Conservation (phyloP, 2,329 filamentous ascomycete species). For the Venturia pyrina region DNA sequence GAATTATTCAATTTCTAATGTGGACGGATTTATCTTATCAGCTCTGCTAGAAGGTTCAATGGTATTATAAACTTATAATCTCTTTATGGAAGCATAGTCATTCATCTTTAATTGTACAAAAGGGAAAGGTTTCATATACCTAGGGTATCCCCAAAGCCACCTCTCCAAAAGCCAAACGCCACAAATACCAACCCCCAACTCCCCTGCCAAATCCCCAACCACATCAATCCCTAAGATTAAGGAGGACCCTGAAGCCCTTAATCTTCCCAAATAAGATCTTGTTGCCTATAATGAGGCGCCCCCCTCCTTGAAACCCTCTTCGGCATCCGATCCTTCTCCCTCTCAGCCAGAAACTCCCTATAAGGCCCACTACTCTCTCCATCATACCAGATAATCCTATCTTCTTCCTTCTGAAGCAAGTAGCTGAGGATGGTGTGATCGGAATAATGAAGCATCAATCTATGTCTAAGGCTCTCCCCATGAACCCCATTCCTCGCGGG, state of each 20-base stretch:
- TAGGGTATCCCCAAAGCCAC: neutral
- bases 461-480: slow-evolving; percentile 41
- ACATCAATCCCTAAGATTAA: neutral
- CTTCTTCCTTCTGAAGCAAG: slow-evolving; percentile 29
- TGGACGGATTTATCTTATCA: too few species aligned
- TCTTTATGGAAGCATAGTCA: neutral
- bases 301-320: neutral
- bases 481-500: neutral
- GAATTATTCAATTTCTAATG: too few species aligned
- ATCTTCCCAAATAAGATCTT: neutral
- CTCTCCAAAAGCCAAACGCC: neutral
- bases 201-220: neutral
- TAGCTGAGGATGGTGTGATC: slow-evolving; percentile 63
- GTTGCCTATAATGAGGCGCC: neutral
- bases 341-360: neutral
- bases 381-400: neutral
- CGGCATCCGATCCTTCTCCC: neutral
- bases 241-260: neutral
- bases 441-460: slow-evolving; percentile 61
- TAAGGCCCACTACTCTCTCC: neutral
- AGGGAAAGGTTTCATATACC: neutral
- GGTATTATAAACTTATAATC: neutral
- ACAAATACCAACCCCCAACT: neutral
- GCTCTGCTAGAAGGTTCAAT: too few species aligned
- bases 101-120: neutral